phyloP scores from a whole-genome alignment of 805 yeast genomes.

The Gaillardinia entomophila region DNA sequence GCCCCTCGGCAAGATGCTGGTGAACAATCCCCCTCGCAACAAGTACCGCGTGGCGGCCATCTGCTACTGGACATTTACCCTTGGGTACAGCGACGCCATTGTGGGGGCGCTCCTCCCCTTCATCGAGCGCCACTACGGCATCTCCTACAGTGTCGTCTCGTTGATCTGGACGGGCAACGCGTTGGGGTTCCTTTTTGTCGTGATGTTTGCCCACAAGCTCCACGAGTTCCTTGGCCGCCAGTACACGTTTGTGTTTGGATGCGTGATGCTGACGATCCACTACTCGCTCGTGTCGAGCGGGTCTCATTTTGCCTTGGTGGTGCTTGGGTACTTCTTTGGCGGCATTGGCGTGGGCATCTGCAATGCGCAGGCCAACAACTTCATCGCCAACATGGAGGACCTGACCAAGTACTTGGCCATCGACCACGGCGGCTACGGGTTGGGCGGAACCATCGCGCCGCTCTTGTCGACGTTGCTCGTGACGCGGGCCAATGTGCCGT shows the following conservation, averaged over 20 bases:
- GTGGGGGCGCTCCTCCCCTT: slow-evolving; percentile 17
- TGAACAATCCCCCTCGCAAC: slow-evolving; percentile 11
- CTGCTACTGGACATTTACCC: slow-evolving; percentile 11
- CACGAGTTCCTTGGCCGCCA: slow-evolving; percentile 11
- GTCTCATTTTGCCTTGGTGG: slow-evolving; percentile 15
- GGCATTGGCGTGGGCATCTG: slow-evolving; percentile 16
- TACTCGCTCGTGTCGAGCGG: slow-evolving; percentile 13
- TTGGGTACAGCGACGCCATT: slow-evolving; percentile 14
- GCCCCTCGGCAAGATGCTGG: too few species aligned
- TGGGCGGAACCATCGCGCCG: slow-evolving; percentile 20
- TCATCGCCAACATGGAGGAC: slow-evolving; percentile 15
- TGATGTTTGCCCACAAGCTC: slow-evolving; percentile 9
- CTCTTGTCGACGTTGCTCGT: slow-evolving; percentile 14
- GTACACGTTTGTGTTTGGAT: slow-evolving; percentile 10
- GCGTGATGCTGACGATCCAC: slow-evolving; percentile 8
- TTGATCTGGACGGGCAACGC: slow-evolving; percentile 17
- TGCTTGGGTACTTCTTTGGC: slow-evolving; percentile 16
- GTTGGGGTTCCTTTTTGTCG: slow-evolving; percentile 12
- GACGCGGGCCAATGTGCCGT: slow-evolving; percentile 6
- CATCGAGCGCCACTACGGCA: slow-evolving; percentile 12
- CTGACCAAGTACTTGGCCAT: slow-evolving; percentile 12
- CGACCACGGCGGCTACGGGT: slow-evolving; percentile 18
- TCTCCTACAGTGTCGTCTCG: slow-evolving; percentile 13
- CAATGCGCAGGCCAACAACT: slow-evolving; percentile 15
- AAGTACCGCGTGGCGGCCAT: slow-evolving; percentile 9